Conservation (phyloP, 1,284 basidiomycete genomes). For the Tremellales sp. region DNA sequence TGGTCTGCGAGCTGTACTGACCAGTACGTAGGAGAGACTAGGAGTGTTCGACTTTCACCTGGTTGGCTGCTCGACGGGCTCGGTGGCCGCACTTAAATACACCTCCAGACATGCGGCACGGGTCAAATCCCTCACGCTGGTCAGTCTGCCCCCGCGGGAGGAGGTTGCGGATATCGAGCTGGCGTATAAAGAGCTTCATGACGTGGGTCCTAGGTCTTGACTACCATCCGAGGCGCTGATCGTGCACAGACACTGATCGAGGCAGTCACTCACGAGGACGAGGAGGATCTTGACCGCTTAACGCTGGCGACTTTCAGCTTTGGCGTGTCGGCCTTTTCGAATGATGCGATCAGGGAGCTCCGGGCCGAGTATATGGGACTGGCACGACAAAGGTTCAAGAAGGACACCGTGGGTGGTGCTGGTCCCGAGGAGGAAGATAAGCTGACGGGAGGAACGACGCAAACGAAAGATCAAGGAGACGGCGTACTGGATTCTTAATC, state of each 20-base stretch:
- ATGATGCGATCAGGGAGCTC: slow-evolving; percentile 17
- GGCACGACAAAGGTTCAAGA: too few species aligned
- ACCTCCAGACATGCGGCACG: slow-evolving; percentile 6
- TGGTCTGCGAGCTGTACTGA: slow-evolving; percentile 1
- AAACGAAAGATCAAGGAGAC: too few species aligned
- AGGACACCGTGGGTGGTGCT: too few species aligned
- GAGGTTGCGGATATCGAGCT: slow-evolving; percentile 9
- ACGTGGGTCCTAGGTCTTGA: too few species aligned
- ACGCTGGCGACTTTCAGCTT: slow-evolving; percentile 22
- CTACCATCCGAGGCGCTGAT: too few species aligned
- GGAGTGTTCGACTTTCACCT: too few species aligned
- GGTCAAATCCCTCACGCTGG: slow-evolving; percentile 14
- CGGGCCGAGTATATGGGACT: slow-evolving; percentile 22
- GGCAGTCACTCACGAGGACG: slow-evolving; percentile 11
- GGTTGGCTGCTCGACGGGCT: slow-evolving; percentile 17
- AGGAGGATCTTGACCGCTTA: slow-evolving; percentile 20
- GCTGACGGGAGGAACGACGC: too few species aligned
- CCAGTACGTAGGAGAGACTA: background rate
- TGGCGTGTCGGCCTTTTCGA: slow-evolving; percentile 5
- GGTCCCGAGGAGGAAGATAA: too few species aligned
- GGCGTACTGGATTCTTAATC: too few species aligned
- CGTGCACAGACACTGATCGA: slow-evolving; percentile 16
- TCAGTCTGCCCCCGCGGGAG: slow-evolving; percentile 10
- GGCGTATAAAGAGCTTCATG: background rate
- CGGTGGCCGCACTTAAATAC: slow-evolving; percentile 16